Evolutionary conservation across 495 filamentous ascomycete species (phyloP), one percentile per base, ranked within the genome.

Genomic region (Aspergillus cavernicola): DNA sequence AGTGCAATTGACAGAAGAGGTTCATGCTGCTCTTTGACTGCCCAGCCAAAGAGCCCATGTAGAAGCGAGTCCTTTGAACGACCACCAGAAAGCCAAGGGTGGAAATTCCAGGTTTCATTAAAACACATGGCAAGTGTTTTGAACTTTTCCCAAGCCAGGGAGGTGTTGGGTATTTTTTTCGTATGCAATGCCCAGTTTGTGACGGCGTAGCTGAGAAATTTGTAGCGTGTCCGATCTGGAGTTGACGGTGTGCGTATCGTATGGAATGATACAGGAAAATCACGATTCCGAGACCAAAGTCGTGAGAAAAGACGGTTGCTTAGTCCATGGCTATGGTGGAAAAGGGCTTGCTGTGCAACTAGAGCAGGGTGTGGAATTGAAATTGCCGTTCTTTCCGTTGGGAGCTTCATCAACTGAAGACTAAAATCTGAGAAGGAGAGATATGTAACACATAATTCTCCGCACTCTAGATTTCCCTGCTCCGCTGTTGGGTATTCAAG

Each of bases 11-110:
- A 20, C 2, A 65, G 45, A 19, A 65, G 54, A 10, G 60, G 56
- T 22, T 13, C 10, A 53, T 63, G 60, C 24, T 42, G 43, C 31
- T 63, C 57, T 13, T 45, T 63, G 2, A 65, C 50, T 31, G 60
- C 57, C 57, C 57, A 65, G 40, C 60, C 57, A 31, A 66, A 56
- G 10, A 66, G 56, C n/a, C 46, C 49, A 57, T 64, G 63, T 5
- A 64, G 13, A 37, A 44, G 58, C 3, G 61, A 66, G 20, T 8
- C 7, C 18, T 39, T 22, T 39, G 61, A 66, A 13, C 58, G 58
- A 8, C 63, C 63, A 19, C 58, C 57, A 22, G 49, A 7, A 0
- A 39, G 12, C 64, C 57, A 64, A 32, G 61, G 64, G 42, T 64
- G 55, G 28, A 66, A 52, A 33, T 60, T 56, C 59, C 62, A 65